These are phyloP conservation scores for Berkeleyomyces basicola DNA, from an alignment of 2,329 filamentous ascomycete genomes.

Conservation along the genomic window DNA sequence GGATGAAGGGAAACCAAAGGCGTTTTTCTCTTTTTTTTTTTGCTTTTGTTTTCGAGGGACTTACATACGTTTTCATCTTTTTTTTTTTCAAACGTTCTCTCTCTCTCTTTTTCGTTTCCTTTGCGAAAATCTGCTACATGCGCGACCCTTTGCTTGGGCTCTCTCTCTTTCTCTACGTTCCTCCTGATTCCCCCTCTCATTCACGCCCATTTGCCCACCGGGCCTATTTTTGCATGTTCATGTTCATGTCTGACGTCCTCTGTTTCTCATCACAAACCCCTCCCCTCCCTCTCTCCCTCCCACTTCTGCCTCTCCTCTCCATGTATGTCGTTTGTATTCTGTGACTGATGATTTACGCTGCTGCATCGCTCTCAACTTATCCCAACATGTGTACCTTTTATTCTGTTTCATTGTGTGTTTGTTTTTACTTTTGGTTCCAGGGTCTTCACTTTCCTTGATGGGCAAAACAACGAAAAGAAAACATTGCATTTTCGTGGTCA, in stretches of 20 bases:
- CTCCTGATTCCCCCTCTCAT: too few species aligned
- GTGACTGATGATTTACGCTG: background rate
- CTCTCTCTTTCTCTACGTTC: too few species aligned
- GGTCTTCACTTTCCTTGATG: background rate
- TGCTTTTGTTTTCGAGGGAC: background rate
- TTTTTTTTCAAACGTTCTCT: background rate
- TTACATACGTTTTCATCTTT: background rate
- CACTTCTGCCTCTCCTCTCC: background rate
- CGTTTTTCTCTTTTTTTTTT: background rate
- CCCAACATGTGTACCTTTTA: background rate
- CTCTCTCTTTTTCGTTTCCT: too few species aligned
- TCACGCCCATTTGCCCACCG: too few species aligned
- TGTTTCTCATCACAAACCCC: background rate
- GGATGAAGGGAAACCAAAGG: background rate
- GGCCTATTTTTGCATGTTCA: background rate
- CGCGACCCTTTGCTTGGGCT: too few species aligned
- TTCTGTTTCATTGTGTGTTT: background rate
- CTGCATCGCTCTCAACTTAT: background rate
- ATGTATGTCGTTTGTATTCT: background rate
- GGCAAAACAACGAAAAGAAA: background rate
- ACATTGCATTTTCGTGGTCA: background rate
- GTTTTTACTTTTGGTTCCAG: background rate
- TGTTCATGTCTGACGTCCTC: background rate
- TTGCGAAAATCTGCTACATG: too few species aligned
- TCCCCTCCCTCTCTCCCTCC: background rate